These are phyloP conservation scores for Kockiozyma suomiensis DNA, from an alignment of 805 yeast genomes.

Conservation along the genomic window DNA sequence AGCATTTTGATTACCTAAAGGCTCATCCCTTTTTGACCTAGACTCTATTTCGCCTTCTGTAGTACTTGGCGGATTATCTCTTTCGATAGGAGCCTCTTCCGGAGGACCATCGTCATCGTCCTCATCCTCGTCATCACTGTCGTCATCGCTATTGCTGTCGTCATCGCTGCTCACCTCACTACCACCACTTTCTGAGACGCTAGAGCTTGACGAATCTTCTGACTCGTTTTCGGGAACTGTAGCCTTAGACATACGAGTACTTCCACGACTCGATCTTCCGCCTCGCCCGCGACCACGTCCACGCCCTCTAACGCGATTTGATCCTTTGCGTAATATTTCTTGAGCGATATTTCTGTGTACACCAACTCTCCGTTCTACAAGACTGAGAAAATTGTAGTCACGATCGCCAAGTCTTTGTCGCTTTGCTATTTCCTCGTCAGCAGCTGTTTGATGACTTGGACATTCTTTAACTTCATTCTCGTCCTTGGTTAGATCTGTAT, in stretches of 20 bases:
- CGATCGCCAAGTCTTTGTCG: conserved; percentile 25
- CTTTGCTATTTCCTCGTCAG: conserved; percentile 6
- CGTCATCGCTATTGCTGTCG: neutral
- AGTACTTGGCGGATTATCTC: neutral
- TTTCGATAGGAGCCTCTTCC: neutral
- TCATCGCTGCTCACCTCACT: neutral
- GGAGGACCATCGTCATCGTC: conserved; percentile 8
- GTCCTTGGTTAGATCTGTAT: neutral
- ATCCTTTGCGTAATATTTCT: conserved; percentile 8
- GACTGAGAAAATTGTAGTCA: conserved; percentile 31
- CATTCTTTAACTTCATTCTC: neutral
- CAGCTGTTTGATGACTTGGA: neutral
- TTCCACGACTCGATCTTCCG: neutral
- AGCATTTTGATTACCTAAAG: neutral
- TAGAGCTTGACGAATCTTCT: neutral
- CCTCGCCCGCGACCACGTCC: conserved; percentile 11
- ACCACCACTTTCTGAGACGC: neutral
- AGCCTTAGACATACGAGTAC: neutral
- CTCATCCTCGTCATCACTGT: neutral
- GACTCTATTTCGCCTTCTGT: neutral
- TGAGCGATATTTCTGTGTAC: conserved; percentile 26
- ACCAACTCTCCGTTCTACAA: conserved; percentile 28
- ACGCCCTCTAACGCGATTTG: conserved; percentile 1
- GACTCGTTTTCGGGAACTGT: neutral
- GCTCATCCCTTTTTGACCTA: neutral